These are phyloP conservation scores for Marsdenia floribunda DNA, from an alignment of 257 asterid genomes.

Conservation along the genomic window DNA sequence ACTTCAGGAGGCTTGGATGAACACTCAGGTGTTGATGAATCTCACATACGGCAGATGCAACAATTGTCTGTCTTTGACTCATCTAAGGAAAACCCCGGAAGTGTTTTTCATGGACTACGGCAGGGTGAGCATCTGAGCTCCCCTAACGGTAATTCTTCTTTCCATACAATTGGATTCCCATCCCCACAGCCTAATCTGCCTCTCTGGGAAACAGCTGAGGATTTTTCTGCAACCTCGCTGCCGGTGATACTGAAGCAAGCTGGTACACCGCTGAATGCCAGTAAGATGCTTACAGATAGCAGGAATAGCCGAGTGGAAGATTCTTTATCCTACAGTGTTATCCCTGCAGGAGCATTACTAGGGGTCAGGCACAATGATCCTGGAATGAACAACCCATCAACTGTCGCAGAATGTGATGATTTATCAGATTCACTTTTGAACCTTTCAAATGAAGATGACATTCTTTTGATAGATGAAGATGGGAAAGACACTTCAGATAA, in stretches of 20 bases:
- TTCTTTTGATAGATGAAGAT: conserved; percentile 49
- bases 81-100: conserved; percentile 33
- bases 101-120: conserved; percentile 37
- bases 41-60: conserved; percentile 21
- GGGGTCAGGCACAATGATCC: conserved; percentile 19
- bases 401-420: conserved; percentile 50
- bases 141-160: conserved; percentile 37
- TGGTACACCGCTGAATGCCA: conserved; percentile 29
- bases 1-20: conserved; percentile 25
- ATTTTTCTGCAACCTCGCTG: conserved; percentile 34
- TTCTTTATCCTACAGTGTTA: conserved; percentile 26
- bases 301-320: conserved; percentile 33
- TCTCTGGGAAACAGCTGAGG: conserved; percentile 38
- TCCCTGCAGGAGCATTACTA: conserved; percentile 22
- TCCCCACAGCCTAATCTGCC: conserved; percentile 36
- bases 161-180: conserved; percentile 33
- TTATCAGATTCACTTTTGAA: conserved; percentile 78
- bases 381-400: conserved; percentile 18
- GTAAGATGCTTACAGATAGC: conserved; percentile 31
- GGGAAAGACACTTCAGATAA: conserved; percentile 38
- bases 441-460: conserved; percentile 73
- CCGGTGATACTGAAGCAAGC: conserved; percentile 34
- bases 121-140: conserved; percentile 37
- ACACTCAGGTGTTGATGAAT: conserved; percentile 17
- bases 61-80: conserved; percentile 30